Conservation (phyloP, 2,329 filamentous ascomycete species). For the Ophiostoma perfectum region DNA sequence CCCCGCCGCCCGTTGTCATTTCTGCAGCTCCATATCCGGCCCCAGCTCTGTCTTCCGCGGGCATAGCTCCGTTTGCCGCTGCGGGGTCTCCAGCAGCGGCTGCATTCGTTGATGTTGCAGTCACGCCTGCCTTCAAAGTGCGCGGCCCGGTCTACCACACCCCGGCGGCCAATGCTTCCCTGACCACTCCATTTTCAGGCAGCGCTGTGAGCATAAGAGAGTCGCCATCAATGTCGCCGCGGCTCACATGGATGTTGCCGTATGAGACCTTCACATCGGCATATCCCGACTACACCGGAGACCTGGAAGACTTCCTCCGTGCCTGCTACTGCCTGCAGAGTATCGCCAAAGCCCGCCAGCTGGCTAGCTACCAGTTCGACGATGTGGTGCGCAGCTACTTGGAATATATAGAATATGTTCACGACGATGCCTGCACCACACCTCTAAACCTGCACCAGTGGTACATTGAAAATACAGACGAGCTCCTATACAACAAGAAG, state of each 20-base stretch:
- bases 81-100: background rate
- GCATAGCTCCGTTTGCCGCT: background rate
- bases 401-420: constrained; percentile 41
- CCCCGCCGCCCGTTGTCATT: too few relatives aligned
- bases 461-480: constrained; percentile 33
- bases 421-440: constrained; percentile 9
- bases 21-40: too few relatives aligned
- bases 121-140: background rate
- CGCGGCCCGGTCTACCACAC: background rate
- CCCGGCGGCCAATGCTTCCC: background rate
- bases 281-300: constrained; percentile 43
- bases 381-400: constrained; percentile 47
- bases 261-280: constrained; percentile 38
- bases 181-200: background rate
- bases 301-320: constrained; percentile 39
- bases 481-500: constrained; percentile 27
- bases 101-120: background rate
- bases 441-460: constrained; percentile 34
- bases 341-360: constrained; percentile 34
- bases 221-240: background rate
- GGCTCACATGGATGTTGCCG: constrained; percentile 24
- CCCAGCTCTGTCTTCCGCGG: too few relatives aligned
- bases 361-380: constrained; percentile 46
- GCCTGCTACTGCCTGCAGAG: constrained; percentile 41
- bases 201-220: background rate